Base-by-base conservation (phyloP, 2,329 filamentous ascomycete genomes). In the Monosporascus sp. region DNA sequence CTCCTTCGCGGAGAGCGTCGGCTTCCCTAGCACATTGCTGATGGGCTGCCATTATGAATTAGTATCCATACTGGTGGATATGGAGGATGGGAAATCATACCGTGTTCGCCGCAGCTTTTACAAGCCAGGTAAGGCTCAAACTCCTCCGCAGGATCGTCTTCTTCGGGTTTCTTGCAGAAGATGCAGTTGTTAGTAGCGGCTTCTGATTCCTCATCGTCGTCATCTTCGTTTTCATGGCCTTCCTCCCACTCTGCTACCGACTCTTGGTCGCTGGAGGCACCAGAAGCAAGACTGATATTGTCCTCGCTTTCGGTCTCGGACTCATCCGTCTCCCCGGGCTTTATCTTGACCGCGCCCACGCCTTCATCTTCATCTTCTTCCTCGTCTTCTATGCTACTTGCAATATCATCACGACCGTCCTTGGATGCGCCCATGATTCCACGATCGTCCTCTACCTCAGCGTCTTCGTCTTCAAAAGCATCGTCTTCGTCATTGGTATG, bases 11-110 rank as follows among this genome's bases (percentile, higher is more conserved):
- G 63, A 89, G 73, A 58, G 82, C 82, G 55, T 81, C 81, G 68
- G 84, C 82, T 68, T 88, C 82, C 66, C 87, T 85, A 54, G 91
- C 92, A 73, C 93, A 97, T 80, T 94, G 88, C 70, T 88, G 86
- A 76, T 97, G 93, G 65, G 91, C 93, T 96, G 75, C 68, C 75
- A 68, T 67, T 65, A 72, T 58, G 54, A 58, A 67, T 80, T 64
- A 78, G 73, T 62, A 60, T 58, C 64, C 57, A 65, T 60, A 41
- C 43, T 51, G 48, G 51, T 58, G 56, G 53, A 55, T 56, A 31
- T 28, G 20, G 50, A 51, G 57, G 28, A 18, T 53, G 24, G 31
- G 31, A 14, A 5, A 61, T 82, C 89, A 72, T 77, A 96, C 91
- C 86, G 71, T 91, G 88, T 67, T 93, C 88, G 60, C 86, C 86